Base-by-base conservation (phyloP, 1,284 basidiomycete genomes). In the Microbotryum silenes-acaulis region DNA sequence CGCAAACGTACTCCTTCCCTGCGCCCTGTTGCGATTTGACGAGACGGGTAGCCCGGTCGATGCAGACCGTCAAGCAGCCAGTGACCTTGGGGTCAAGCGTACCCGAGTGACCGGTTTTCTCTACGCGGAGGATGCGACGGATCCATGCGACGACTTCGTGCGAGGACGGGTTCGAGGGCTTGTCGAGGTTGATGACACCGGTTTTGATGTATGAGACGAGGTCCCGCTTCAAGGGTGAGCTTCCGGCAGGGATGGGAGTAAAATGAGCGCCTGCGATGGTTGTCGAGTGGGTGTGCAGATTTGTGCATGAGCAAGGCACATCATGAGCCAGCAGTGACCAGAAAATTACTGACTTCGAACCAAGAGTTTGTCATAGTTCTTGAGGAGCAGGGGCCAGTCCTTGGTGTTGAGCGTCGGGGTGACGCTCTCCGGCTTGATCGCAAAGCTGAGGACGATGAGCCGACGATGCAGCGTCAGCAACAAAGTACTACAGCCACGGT, bases 131-230 rank as follows among this genome's bases (percentile, higher is more conserved):
- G 70, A 99, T 99, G 31, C 96, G 85, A 71, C 94, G 84, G 68
- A 99, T 79, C 96, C 96, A 99, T 20, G 96, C 96, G 68, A 99
- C 96, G 60, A 99, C 96, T 81, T 99, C 96, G 79, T 99, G 96
- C n/a, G 94, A 97, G 6, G 96, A 98, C 9, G 96, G 96, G 79
- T 98, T 99, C 54, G 94, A 97, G 29, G 96, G 96, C 77, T 99
- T 99, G 83, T 99, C 96, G 70, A 98, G 82, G 80, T 98, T 97
- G 77, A 99, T 98, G 62, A 97, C 91, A 71, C 96, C 96, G 66
- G 92, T 91, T 79, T 92, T 92, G 77, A 98, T 84, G 78, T 98
- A 97, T 62, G 84, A 81, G 29, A 81, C 79, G 60, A 97, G 87
- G 74, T 97, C 93, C 61, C 94, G 86, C 79, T 96, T 97, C 72